Conservation (phyloP, 2,329 filamentous ascomycete genomes). For the Zopfia rhizophila region DNA sequence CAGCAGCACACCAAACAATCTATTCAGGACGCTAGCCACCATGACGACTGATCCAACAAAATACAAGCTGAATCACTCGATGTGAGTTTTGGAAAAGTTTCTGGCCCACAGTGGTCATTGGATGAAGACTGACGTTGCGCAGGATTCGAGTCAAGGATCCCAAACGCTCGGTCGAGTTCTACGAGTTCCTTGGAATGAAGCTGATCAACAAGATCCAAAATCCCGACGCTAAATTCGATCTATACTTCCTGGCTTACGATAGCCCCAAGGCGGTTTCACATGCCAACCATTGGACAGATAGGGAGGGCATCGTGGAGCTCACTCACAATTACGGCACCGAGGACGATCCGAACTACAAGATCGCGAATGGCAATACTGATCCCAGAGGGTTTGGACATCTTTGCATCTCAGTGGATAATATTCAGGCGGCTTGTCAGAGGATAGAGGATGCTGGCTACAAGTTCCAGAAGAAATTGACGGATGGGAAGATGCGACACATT, state of each 20-base stretch:
- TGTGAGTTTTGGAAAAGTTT: conserved; percentile 44
- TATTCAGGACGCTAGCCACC: conserved; percentile 54
- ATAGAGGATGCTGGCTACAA: conserved; percentile 90
- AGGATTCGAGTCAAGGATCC: conserved; percentile 97
- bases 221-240: conserved; percentile 89
- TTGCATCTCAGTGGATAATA: conserved; percentile 73
- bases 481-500: conserved; percentile 78
- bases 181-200: conserved; percentile 90
- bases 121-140: conserved; percentile 7
- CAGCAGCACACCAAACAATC: conserved; percentile 19
- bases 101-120: conserved; percentile 13
- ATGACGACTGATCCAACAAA: conserved; percentile 67
- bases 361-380: conserved; percentile 91
- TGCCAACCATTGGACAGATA: conserved; percentile 79
- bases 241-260: conserved; percentile 96
- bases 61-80: conserved; percentile 73
- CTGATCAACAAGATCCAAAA: conserved; percentile 82
- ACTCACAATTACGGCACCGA: conserved; percentile 90
- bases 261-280: conserved; percentile 77
- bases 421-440: conserved; percentile 88
- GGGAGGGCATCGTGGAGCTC: conserved; percentile 90
- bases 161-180: conserved; percentile 85
- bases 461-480: conserved; percentile 94
- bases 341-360: conserved; percentile 79
- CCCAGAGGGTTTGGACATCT: conserved; percentile 87